Percentiles rank a stretch among this genome's conserved stretches.
Evolutionary conservation across 768 basidiomycete genomes (phyloP).

Genomic region (Gelatoporia subvermispora): DNA sequence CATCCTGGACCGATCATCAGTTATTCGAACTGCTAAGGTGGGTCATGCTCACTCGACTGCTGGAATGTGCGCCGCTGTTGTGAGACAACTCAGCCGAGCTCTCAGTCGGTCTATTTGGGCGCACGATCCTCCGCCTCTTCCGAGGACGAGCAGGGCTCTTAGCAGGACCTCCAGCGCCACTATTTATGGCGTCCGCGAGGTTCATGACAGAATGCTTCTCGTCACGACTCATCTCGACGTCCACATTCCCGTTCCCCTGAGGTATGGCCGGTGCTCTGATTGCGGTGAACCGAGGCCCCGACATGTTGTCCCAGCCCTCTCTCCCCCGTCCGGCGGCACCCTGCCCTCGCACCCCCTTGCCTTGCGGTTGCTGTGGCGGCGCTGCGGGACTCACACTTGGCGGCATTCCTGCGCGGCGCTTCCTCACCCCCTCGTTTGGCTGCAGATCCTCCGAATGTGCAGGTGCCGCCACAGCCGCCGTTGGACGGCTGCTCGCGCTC

Average conservation of each 20-base stretch:
- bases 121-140: neutral
- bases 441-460: constrained; percentile 4
- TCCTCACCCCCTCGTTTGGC: constrained; percentile 4
- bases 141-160: neutral
- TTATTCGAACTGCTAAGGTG: too few relatives aligned
- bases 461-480: neutral
- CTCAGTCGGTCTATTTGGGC: neutral
- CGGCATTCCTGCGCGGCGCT: neutral
- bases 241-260: neutral
- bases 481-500: too few relatives aligned
- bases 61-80: too few relatives aligned
- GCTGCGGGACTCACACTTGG: constrained; percentile 1
- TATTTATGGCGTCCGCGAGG: neutral
- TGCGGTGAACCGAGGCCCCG: neutral
- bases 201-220: neutral
- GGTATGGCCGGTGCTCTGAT: neutral
- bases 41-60: too few relatives aligned
- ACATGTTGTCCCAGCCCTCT: neutral
- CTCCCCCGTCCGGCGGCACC: too few relatives aligned
- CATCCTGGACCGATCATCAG: neutral
- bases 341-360: neutral
- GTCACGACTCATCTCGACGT: neutral
- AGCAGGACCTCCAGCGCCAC: neutral
- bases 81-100: too few relatives aligned
- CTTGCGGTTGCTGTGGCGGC: neutral